Evolutionary conservation across 108 stramenopile species (phyloP), one percentile per base, ranked within the genome.

Genomic region (Nitzschia sp.): DNA sequence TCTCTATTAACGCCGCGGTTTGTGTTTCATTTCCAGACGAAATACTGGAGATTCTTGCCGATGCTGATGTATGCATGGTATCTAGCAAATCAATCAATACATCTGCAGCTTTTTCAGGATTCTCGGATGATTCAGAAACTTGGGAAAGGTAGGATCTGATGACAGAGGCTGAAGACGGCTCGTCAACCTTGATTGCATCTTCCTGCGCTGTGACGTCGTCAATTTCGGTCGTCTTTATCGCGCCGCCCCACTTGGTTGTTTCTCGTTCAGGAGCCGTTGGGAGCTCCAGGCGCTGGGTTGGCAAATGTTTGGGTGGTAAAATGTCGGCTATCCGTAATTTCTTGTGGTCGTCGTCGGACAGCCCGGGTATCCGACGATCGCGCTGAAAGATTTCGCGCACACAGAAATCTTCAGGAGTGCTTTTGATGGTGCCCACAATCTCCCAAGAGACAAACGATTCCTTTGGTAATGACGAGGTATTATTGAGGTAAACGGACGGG

Each of bases 331-430:
- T 29, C 31, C 34, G 70, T 1, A 71, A 25, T 24, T 26, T 29
- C 25, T 59, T 24, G 1, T 19, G 26, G 15, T 70, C 68, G 4
- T 32, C 58, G 4, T 46, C 56, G 5, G 35, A 30, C 29, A 78
- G 17, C 3, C 59, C 59, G 1, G 57, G 59, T 28, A 78, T 72
- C 18, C 13, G 33, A 2, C 59, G 59, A n/a, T 48, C 38, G 9
- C 9, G 27, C 33, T 49, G 38, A 9, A 75, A 81, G 53, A 94
- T 83, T 78, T 94, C 93, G 29, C 90, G 83, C 2, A 94, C 93
- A 13, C 87, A 55, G 74, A 94, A 94, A 66, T 94, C 93, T 74
- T 91, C 78, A 30, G 93, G 86, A 1, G 4, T 53, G 9, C 72
- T 55, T 66, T 94, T 94, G 61, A 94, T 80, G 5, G 63, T 49